Base-by-base conservation (phyloP, 805 yeast genomes). In the Yarrowia hollandica region DNA sequence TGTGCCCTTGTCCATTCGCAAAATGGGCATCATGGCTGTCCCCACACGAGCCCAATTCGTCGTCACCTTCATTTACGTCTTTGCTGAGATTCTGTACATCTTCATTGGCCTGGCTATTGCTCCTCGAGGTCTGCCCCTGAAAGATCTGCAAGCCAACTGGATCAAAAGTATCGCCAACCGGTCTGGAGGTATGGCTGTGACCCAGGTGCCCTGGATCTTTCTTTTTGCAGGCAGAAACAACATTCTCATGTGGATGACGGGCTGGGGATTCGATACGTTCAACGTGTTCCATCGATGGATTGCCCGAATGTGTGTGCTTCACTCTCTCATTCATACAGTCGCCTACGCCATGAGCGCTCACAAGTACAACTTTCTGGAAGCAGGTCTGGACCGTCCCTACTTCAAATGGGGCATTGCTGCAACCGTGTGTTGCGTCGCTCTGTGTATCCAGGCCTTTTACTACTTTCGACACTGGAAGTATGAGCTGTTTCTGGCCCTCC, bases 191-290 rank as follows among this genome's bases (percentile, higher is more conserved):
- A 64, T 65, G n/a, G 60, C 66, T 1, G 64, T 65, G 37, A 59
- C 67, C 18, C 63, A 68, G 30, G 5, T 67, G 28, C 73, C 74
- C 1, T 37, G 68, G 31, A 38, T 69, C 37, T 55, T 67, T 15
- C 35, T 69, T 25, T 69, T 87, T 71, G 88, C 89, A 4, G 84
- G 85, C 35, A 76, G 94, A 63, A 88, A 88, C 68, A 88, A 86
- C 67, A 82, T 88, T 18, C 73, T 87, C 64, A 79, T 79, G 62
- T 72, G 71, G 65, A 58, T 85, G 9, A 79, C 90, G 1, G 89
- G 90, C 1, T 77, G 86, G 74, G 70, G 82, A 0, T 84, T 79
- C 64, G 71, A 83, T 14, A 77, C 85, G 0, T 86, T 87, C 71
- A 76, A 82, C 64, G 71, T 77, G 21, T 82, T 79, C 65, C 96